These are phyloP conservation scores for Ophiostoma quercus DNA, from an alignment of 2,329 filamentous ascomycete species.

Conservation along the genomic window DNA sequence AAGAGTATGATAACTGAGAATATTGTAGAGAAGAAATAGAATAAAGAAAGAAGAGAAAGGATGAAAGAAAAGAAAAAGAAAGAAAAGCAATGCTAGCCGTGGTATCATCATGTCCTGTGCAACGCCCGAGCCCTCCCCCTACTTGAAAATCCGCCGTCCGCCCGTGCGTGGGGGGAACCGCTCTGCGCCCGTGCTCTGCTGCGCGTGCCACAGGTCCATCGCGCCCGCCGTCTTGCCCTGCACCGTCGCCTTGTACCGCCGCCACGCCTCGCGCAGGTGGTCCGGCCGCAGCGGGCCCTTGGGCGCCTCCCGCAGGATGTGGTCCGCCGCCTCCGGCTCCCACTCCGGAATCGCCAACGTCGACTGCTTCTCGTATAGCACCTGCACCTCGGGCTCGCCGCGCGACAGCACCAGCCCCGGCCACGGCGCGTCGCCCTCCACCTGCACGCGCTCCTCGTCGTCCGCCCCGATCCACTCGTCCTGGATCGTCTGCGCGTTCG, in stretches of 20 bases:
- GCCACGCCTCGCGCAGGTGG: constrained; percentile 67
- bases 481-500: constrained; percentile 64
- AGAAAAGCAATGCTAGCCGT: background rate
- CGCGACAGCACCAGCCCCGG: constrained; percentile 30
- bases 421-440: constrained; percentile 46
- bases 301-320: constrained; percentile 36
- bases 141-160: constrained; percentile 47
- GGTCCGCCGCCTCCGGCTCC: constrained; percentile 32
- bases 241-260: constrained; percentile 58
- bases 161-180: constrained; percentile 53
- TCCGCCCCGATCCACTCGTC: constrained; percentile 60
- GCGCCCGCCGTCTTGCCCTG: constrained; percentile 60
- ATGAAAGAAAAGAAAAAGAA: background rate
- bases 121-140: background rate
- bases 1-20: background rate
- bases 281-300: constrained; percentile 64
- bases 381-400: constrained; percentile 31
- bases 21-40: background rate
- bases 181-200: constrained; percentile 55
- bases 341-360: constrained; percentile 30
- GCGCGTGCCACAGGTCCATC: constrained; percentile 56
- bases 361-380: constrained; percentile 35
- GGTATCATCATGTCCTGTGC: constrained; percentile 5
- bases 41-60: background rate
- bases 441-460: constrained; percentile 55